Base-by-base conservation (phyloP, 495 filamentous ascomycete species). In the Niebla homalea region DNA sequence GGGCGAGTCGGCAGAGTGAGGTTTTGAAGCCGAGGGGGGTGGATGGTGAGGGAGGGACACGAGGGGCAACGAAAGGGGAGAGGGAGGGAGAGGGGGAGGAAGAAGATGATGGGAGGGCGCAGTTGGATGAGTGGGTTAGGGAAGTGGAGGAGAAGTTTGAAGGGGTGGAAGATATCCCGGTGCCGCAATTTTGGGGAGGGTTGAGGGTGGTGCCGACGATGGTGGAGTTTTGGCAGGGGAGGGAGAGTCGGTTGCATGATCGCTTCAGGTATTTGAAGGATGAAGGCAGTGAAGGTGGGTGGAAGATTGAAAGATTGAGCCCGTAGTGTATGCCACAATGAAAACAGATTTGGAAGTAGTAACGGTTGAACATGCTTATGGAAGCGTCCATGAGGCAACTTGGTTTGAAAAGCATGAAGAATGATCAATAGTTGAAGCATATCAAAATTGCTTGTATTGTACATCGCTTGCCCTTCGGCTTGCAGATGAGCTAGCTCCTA, bases 111-210 rank as follows among this genome's bases (percentile, higher is more conserved):
- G 58, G 70, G 66, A 45, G 67, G 66, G 54, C 68, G 55, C 43
- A 67, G 64, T 20, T 71, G 64, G 20, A 67, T 63, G 16, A 65
- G 35, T 53, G 37, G 43, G 57, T 47, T 20, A 56, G 11, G 40
- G 53, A 47, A 25, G 38, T 38, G 18, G 50, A 53, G 42, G 38
- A 44, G 37, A 45, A 12, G 36, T 53, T 53, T 36, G 39, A 46
- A 42, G 46, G 50, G 14, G 62, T 64, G 2, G 81, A 94, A 49
- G 62, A 84, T 36, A 93, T 98, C 48, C 89, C 88, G 2, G 78
- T 95, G 43, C 92, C 92, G 23, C 81, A 83, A 19, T 96, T 94
- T 66, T 98, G 92, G 92, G 92, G 92, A 7, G 92, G 92, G 1
- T 64, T 92, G 64, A 79, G 90, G 57, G 72, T 98, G 48, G 73